phyloP scores from a whole-genome alignment of 2,329 filamentous ascomycete genomes.

The Alternaria triticina region DNA sequence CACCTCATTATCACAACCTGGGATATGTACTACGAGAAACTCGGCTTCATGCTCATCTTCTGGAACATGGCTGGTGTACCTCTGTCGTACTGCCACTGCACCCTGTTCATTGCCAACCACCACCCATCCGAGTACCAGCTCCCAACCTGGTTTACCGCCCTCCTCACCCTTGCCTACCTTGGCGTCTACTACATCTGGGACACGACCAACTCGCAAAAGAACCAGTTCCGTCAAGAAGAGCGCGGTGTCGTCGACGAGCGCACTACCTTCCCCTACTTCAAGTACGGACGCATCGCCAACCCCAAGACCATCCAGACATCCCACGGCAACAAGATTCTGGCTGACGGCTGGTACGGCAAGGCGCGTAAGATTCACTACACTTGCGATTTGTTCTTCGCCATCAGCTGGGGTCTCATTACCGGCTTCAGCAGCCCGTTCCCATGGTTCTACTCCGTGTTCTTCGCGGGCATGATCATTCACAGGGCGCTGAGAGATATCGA shows the following conservation, averaged over 20 bases:
- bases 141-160: constrained; percentile 70
- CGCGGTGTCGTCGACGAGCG: constrained; percentile 71
- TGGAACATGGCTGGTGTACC: constrained; percentile 95
- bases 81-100: constrained; percentile 91
- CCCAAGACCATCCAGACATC: constrained; percentile 77
- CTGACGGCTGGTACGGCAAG: constrained; percentile 79
- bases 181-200: constrained; percentile 93
- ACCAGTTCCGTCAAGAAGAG: constrained; percentile 83
- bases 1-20: constrained; percentile 89
- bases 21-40: constrained; percentile 98
- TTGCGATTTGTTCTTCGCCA: constrained; percentile 78
- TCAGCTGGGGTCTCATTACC: constrained; percentile 80
- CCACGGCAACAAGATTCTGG: constrained; percentile 76
- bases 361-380: constrained; percentile 84
- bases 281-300: constrained; percentile 83
- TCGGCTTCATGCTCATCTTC: constrained; percentile 97
- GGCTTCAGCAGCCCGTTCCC: constrained; percentile 83
- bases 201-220: constrained; percentile 91
- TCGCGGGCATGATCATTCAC: constrained; percentile 79
- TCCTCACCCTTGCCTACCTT: constrained; percentile 74
- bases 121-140: constrained; percentile 77
- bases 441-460: constrained; percentile 89
- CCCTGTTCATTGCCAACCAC: constrained; percentile 86
- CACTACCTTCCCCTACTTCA: constrained; percentile 87
- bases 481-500: constrained; percentile 77